Evolutionary conservation across 1,139 yeast genomes (phyloP).

Genomic region (Saccharomycopsis crataegensis): DNA sequence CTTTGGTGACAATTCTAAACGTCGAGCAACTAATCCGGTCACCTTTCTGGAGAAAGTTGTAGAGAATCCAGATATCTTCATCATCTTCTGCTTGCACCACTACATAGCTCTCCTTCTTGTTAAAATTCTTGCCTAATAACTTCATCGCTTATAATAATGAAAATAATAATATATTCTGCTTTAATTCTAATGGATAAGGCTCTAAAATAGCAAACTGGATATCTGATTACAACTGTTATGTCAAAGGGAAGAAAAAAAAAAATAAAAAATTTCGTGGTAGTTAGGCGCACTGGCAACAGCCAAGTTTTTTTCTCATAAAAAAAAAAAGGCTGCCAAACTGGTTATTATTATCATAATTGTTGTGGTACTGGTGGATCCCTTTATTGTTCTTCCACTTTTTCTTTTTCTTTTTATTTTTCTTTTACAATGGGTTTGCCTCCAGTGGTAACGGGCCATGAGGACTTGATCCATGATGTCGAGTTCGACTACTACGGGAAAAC

Average conservation of each 20-base stretch:
- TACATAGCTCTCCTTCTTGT: constrained; percentile 59
- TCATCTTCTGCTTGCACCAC: constrained; percentile 76
- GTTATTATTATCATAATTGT: neutral
- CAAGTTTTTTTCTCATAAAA: neutral
- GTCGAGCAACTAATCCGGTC: constrained; percentile 71
- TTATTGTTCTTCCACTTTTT: neutral
- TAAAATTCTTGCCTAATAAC: constrained; percentile 42
- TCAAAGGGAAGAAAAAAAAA: neutral
- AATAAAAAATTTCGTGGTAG: neutral
- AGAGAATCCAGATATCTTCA: constrained; percentile 86
- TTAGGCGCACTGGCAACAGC: neutral
- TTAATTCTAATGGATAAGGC: too few species aligned
- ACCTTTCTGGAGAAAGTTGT: constrained; percentile 68
- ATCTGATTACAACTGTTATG: neutral
- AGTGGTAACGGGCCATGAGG: constrained; percentile 85
- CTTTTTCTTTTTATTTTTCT: neutral
- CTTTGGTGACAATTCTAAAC: constrained; percentile 55
- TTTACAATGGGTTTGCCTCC: constrained; percentile 40
- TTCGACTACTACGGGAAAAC: constrained; percentile 88
- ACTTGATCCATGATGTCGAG: constrained; percentile 77
- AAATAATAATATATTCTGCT: too few species aligned
- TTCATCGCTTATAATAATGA: constrained; percentile 35
- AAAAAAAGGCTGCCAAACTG: neutral
- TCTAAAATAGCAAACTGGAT: too few species aligned
- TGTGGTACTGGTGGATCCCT: neutral